These are phyloP conservation scores for Cantharellus anzutake DNA, from an alignment of 768 basidiomycete species.

Conservation along the genomic window DNA sequence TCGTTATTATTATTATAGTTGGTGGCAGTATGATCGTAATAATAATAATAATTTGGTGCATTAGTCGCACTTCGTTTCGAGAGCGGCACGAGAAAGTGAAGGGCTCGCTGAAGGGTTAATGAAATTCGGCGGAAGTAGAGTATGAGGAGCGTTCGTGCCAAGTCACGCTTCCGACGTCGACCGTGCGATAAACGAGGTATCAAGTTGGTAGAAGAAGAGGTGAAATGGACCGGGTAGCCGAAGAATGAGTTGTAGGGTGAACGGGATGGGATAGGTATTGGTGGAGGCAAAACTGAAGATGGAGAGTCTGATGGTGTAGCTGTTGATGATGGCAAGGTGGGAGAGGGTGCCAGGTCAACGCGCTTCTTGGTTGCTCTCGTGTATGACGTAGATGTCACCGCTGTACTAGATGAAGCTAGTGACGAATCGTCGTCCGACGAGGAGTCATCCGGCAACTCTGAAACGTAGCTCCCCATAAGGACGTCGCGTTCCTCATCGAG, in stretches of 20 bases:
- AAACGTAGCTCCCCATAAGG: neutral
- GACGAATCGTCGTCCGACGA: constrained; percentile 1
- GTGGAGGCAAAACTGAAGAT: neutral
- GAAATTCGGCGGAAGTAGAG: neutral
- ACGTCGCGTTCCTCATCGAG: neutral
- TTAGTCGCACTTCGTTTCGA: too few relatives aligned
- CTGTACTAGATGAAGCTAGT: neutral
- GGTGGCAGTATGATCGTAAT: too few relatives aligned
- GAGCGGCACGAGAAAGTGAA: too few relatives aligned
- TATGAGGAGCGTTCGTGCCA: constrained; percentile 4
- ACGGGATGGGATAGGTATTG: neutral
- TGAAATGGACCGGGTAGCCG: constrained; percentile 7
- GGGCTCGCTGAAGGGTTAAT: too few relatives aligned
- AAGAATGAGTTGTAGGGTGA: constrained; percentile 7
- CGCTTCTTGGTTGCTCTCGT: too few relatives aligned
- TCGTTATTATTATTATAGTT: too few relatives aligned
- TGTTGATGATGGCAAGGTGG: neutral
- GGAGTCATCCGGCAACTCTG: neutral
- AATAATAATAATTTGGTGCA: too few relatives aligned
- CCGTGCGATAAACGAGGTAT: constrained; percentile 2
- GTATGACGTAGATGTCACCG: too few relatives aligned
- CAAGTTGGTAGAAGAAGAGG: neutral
- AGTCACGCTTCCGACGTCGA: constrained; percentile 8
- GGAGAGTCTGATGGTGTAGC: constrained; percentile 1
- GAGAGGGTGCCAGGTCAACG: neutral